Base-by-base conservation (phyloP, 441 rosid genomes). In the Jatropha multifida region DNA sequence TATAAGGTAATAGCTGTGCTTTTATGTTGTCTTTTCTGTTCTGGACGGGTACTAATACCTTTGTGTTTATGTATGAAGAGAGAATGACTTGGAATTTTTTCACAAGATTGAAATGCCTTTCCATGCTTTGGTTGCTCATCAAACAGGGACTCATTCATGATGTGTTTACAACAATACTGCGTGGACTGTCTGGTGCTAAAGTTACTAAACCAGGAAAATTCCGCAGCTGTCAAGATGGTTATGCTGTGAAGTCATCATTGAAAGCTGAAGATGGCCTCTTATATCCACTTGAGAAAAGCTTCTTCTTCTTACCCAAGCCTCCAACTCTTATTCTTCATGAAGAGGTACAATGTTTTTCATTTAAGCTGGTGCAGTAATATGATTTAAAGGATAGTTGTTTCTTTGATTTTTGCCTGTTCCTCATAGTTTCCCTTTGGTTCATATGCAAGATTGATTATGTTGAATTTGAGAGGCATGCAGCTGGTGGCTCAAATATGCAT, bases 401-500 rank as follows among this genome's bases (percentile, higher is more conserved):
- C 56, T 11, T n/a, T 74, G 48, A 54, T 71, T 23, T 46, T 64
- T 38, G 41, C 37, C 23, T 58, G 64, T 46, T 51, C 49, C 23
- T 74, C 32, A 32, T 32, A 32, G 32, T 75, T 59, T 9, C 42
- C 63, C 14, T 74, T 70, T 74, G 32, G 32, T 32, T 4, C 77
- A 17, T 63, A 59, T 81, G 52, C 74, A 75, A 96, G 99, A 94
- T 96, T 86, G 93, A 91, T 79, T 91, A 87, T 83, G 96, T 96
- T 85, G 99, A 94, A 83, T 96, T 94, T 85, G 94, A 96, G 90
- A 96, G 99, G 85, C 99, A 96, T 84, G 86, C 93, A 78, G 97
- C 98, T 73, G 99, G 98, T 81, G 97, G 98, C 62, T 92, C 99
- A 65, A 96, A 94, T 80, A 96, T 96, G 99, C 98, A 96, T 81